Evolutionary conservation across 371 early-diverging fungal genomes (phyloP).

Genomic region (Zychaea mexicana): DNA sequence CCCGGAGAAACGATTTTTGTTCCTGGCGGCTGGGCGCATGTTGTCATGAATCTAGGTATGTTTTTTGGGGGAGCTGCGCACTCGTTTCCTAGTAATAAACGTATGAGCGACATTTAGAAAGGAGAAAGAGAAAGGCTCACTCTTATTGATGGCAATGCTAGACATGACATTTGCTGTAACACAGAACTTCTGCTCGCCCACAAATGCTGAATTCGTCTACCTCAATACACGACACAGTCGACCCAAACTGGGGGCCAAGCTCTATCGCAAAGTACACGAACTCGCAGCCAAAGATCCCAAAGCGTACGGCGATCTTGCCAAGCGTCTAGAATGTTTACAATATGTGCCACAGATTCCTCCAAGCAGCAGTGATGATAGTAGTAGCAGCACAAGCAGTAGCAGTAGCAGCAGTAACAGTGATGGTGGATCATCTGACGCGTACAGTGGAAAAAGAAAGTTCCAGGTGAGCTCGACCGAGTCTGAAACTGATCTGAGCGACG

Average conservation of each 20-base stretch:
- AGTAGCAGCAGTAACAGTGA: conserved; percentile 25
- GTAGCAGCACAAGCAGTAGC: conserved; percentile 31
- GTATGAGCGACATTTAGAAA: no score
- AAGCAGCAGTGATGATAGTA: conserved; percentile 46
- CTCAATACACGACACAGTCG: conserved; percentile 68
- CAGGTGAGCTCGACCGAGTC: conserved; percentile 55
- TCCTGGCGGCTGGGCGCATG: conserved; percentile 86
- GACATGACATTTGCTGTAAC: conserved; percentile 83
- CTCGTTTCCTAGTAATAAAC: background rate
- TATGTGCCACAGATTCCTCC: conserved; percentile 63
- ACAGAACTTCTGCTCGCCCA: conserved; percentile 79
- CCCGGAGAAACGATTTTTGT: conserved; percentile 87
- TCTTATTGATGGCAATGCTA: conserved; percentile 18
- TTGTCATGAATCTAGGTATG: conserved; percentile 80
- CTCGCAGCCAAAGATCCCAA: conserved; percentile 39
- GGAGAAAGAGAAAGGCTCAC: no score
- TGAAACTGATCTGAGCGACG: conserved; percentile 57
- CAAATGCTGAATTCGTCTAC: conserved; percentile 77
- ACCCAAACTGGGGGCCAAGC: conserved; percentile 68
- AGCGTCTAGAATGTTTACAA: conserved; percentile 45
- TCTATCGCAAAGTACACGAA: conserved; percentile 48
- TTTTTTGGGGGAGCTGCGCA: no score
- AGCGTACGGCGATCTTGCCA: conserved; percentile 45
- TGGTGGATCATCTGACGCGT: conserved; percentile 10
- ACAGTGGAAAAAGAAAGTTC: conserved; percentile 16